Base-by-base conservation (phyloP, 441 rosid genomes). In the Melastoma candidum region DNA sequence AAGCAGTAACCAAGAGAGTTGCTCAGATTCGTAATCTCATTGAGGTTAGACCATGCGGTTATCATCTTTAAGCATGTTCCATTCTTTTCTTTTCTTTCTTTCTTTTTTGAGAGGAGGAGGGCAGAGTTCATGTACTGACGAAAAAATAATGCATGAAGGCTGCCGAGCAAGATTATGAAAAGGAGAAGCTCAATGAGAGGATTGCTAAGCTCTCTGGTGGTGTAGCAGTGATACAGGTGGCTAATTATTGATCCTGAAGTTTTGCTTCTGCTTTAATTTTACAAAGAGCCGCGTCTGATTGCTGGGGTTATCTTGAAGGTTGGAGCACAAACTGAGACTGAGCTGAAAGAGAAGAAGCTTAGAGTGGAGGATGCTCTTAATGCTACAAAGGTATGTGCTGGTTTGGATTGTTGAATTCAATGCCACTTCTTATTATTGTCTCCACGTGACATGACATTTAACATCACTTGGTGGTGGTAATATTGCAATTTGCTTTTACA, bases 301-400 rank as follows among this genome's bases (percentile, higher is more conserved):
- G 45, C 26, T 14, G 12, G 26, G 25, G 51, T 9, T 26, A 53
- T 53, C 47, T 49, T 61, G 7, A 50, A 90, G 96, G 96, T 90
- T 64, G 97, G 97, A 51, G 97, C 97, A 13, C 97, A 90, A 75
- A 90, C 95, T 36, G 96, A 87, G 71, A 87, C 96, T 6, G 97
- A 90, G 76, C 93, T 90, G 12, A 90, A 90, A 70, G 97, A 90
- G 65, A 90, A 90, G 84, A 87, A 85, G 59, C 41, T 87, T 68
- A 87, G 98, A 70, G 96, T 87, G 54, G 97, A 90, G 68, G 98
- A 90, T 76, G 98, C 98, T 58, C 93, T 90, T 54, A 90, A 87
- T 60, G 98, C 96, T 45, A 87, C 96, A 2, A 90, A 90, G 96
- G 96, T 87, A 68, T 68, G 10, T 10, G 36, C 3, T 29, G 49